Base-by-base conservation (phyloP, 2,329 filamentous ascomycete genomes). In the Colletotrichum sp. region DNA sequence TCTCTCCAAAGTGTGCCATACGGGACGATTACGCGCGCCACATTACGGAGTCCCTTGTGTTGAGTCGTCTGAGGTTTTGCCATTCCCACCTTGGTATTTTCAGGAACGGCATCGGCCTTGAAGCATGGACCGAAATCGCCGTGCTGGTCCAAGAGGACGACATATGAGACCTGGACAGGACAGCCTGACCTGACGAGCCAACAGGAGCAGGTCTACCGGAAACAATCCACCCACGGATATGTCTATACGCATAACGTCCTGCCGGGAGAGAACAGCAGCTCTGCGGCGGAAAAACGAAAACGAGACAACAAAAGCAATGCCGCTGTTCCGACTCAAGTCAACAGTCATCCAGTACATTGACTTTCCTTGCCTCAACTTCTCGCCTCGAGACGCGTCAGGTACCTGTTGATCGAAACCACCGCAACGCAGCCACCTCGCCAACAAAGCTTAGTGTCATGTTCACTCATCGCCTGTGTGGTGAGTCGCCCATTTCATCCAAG, bases 31-130 rank as follows among this genome's bases (percentile, higher is more conserved):
- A 64, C 32, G 28, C 63, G 55, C 39, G 57, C 73, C 63, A 72
- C 63, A 48, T 64, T 26, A 72, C 52, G 55, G 61, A 57, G 55
- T 75, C 69, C 73, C 69, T 72, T 64, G 55, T 63, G 39, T 72
- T 68, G 55, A 70, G 39, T 75, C 73, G 73, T 75, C 69, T 63
- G 69, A 75, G 73, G 69, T 72, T 75, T 14, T 72, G 63, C 39
- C 36, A 39, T 72, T 75, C 69, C 69, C 30, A 43, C 34, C 63
- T n/a, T 32, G 68, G 60, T 48, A 67, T 52, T 59, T 72, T 36
- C 68, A 60, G 66, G 48, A 68, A 66, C 28, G 61, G 30, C 34
- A 67, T 36, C 30, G 39, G 21, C 64, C 28, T 43, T 32, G 55
- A 18, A 60, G 43, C 57, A 30, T 64, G 24, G 65, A 61, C 39